Evolutionary conservation across 257 asterid species (phyloP).

Genomic region (Mentha longifolia): DNA sequence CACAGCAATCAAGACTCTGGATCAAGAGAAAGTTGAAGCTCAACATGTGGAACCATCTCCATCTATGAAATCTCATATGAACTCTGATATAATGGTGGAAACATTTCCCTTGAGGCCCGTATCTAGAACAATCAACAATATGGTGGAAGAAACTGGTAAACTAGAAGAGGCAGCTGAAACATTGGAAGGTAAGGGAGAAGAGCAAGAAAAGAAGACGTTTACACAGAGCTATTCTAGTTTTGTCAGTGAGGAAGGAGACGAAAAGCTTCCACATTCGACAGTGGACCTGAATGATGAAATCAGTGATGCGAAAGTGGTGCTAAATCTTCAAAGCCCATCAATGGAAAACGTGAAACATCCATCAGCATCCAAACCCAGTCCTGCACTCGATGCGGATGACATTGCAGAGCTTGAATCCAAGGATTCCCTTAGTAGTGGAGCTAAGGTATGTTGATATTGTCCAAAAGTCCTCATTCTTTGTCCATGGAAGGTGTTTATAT

Average conservation of each 20-base stretch:
- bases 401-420: conserved; percentile 32
- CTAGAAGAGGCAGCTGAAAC: conserved; percentile 33
- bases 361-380: conserved; percentile 27
- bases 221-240: conserved; percentile 31
- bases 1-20: conserved; percentile 30
- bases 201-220: conserved; percentile 31
- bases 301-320: conserved; percentile 32
- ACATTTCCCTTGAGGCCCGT: conserved; percentile 71
- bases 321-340: conserved; percentile 33
- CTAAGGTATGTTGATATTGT: conserved; percentile 35
- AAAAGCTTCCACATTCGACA: conserved; percentile 32
- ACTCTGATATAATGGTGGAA: conserved; percentile 59
- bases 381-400: conserved; percentile 15
- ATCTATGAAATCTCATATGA: conserved; percentile 25
- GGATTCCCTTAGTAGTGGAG: conserved; percentile 34
- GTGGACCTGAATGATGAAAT: conserved; percentile 27
- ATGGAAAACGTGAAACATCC: conserved; percentile 33
- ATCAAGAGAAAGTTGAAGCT: conserved; percentile 29
- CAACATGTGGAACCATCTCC: conserved; percentile 37
- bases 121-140: conserved; percentile 35
- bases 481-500: too few relatives aligned
- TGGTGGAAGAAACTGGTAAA: conserved; percentile 45
- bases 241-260: conserved; percentile 30
- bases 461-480: neutral
- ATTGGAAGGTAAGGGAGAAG: conserved; percentile 33